phyloP scores from a whole-genome alignment of 1,284 basidiomycete species.

The Xanthoconium separans region DNA sequence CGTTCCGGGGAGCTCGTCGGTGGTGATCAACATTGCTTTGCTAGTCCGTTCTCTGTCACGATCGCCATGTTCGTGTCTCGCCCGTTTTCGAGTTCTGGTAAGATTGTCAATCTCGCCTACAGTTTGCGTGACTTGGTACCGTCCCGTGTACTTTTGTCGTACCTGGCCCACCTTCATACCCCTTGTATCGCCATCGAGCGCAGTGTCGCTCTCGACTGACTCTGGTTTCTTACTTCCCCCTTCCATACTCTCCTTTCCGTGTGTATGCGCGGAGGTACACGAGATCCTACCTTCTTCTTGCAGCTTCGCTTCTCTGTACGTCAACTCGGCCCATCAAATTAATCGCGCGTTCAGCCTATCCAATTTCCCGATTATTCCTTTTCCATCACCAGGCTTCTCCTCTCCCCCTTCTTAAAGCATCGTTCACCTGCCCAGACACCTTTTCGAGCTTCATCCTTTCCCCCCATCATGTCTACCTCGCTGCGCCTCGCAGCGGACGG shows the following conservation, averaged over 20 bases:
- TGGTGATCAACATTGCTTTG: slow-evolving; percentile 10
- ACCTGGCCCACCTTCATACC: slow-evolving; percentile 1
- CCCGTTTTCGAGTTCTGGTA: slow-evolving; percentile 6
- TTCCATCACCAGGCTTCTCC: slow-evolving; percentile 32
- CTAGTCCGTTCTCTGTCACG: slow-evolving; percentile 19
- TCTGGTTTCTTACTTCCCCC: slow-evolving; percentile 14
- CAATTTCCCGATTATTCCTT: slow-evolving; percentile 34
- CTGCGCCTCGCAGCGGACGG: slow-evolving; percentile 23
- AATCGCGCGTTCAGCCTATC: slow-evolving; percentile 33
- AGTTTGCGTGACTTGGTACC: slow-evolving; percentile 9
- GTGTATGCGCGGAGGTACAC: slow-evolving; percentile 26
- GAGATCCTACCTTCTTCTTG: slow-evolving; percentile 27
- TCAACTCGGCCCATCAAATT: slow-evolving; percentile 35
- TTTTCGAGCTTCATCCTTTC: slow-evolving; percentile 31
- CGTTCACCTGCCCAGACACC: slow-evolving; percentile 23
- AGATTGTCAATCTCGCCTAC: slow-evolving; percentile 1
- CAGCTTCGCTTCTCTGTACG: slow-evolving; percentile 37
- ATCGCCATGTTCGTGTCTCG: slow-evolving; percentile 9
- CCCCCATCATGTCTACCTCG: slow-evolving; percentile 33
- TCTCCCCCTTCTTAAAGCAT: slow-evolving; percentile 35
- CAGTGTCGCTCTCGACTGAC: slow-evolving; percentile 8
- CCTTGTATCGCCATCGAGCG: slow-evolving; percentile 14
- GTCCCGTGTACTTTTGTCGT: slow-evolving; percentile 9
- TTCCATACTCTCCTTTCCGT: slow-evolving; percentile 17
- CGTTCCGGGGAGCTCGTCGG: background rate